Conservation (phyloP, 768 basidiomycete species). For the Lentinula aciculospora region DNA sequence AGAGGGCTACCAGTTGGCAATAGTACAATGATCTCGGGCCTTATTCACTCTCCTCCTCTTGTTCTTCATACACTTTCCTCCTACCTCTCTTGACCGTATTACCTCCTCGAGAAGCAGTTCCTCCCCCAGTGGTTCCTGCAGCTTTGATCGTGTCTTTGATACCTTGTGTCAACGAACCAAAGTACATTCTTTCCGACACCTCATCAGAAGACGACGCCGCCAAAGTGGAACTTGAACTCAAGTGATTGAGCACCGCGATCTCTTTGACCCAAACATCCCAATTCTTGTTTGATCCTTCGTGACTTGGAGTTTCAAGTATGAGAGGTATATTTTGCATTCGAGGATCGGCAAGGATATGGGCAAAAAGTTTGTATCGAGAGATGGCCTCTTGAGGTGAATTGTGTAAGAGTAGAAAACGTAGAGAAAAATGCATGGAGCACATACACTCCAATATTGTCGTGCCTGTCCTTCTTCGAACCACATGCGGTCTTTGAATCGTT, state of each 20-base stretch:
- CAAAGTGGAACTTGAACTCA: slow-evolving; percentile 26
- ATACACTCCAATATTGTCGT: slow-evolving; percentile 81
- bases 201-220: no score
- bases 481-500: slow-evolving; percentile 74
- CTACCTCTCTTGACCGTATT: slow-evolving; percentile 13
- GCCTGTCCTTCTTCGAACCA: slow-evolving; percentile 67
- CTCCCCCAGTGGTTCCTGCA: background rate
- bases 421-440: slow-evolving; percentile 19
- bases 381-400: no score
- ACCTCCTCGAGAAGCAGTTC: slow-evolving; percentile 1
- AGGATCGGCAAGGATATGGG: slow-evolving; percentile 60
- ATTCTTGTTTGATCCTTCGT: slow-evolving; percentile 39
- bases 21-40: background rate
- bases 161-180: background rate
- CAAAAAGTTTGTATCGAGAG: slow-evolving; percentile 61
- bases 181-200: no score
- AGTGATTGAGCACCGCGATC: slow-evolving; percentile 51
- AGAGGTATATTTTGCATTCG: slow-evolving; percentile 69
- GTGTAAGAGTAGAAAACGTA: no score
- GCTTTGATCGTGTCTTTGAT: slow-evolving; percentile 12
- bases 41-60: slow-evolving; percentile 15
- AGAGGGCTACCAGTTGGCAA: background rate
- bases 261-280: slow-evolving; percentile 67
- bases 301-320: slow-evolving; percentile 76
- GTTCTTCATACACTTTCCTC: slow-evolving; percentile 14